Conservation (phyloP, 2,329 filamentous ascomycete species). For the Cryphonectria nitschkei region DNA sequence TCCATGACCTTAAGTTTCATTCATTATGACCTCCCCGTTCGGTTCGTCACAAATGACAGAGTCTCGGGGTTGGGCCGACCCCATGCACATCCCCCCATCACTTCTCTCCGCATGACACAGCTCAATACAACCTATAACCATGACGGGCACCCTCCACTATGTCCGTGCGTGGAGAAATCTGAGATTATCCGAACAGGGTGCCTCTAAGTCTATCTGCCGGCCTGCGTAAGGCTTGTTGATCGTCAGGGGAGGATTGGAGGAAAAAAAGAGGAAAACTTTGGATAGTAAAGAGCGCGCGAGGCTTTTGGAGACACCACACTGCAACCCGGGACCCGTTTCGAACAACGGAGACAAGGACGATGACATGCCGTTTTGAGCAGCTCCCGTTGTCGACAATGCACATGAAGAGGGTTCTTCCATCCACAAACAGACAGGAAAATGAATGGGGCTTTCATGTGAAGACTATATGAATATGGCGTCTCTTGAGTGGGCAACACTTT, state of each 20-base stretch:
- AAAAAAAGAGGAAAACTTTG: neutral
- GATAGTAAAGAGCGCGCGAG: neutral
- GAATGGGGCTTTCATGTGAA: neutral
- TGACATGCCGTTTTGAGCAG: slow-evolving; percentile 6
- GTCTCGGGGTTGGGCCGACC: neutral
- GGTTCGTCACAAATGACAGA: slow-evolving; percentile 4
- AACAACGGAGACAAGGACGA: slow-evolving; percentile 2
- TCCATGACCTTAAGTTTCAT: neutral
- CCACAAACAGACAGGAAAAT: neutral
- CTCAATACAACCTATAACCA: neutral
- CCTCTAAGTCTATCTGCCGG: neutral
- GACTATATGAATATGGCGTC: neutral
- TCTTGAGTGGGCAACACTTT: neutral
- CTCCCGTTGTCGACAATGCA: neutral
- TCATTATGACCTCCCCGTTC: neutral
- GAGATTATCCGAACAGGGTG: neutral
- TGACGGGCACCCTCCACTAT: neutral
- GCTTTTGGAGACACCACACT: neutral
- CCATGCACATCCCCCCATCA: neutral
- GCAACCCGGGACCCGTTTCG: neutral
- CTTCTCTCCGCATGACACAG: neutral
- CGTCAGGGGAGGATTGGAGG: slow-evolving; percentile 5
- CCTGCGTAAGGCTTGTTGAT: no score
- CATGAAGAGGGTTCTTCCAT: neutral
- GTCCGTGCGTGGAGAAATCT: neutral